A percentile compares a stretch with the other conserved stretches of the same genome.
These are phyloP conservation scores for Xylaria flabelliformis DNA, from an alignment of 495 filamentous ascomycete species.

Conservation along the genomic window DNA sequence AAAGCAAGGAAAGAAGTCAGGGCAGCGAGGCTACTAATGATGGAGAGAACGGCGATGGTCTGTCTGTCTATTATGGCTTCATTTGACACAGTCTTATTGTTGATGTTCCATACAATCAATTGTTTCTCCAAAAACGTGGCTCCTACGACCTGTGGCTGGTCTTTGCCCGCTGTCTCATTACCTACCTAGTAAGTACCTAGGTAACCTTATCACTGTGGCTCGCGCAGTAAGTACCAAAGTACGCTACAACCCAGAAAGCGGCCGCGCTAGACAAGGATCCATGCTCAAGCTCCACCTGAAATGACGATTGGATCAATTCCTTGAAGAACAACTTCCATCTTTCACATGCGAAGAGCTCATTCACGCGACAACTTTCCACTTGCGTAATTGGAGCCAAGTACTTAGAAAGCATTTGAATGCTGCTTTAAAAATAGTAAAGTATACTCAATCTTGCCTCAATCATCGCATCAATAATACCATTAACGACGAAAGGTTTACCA, in stretches of 20 bases:
- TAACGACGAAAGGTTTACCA: neutral
- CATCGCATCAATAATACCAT: neutral
- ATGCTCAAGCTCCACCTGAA: neutral
- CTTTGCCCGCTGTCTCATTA: no score
- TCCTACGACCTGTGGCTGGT: slow-evolving; percentile 12
- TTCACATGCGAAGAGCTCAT: neutral
- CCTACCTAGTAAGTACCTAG: no score
- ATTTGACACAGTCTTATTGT: neutral
- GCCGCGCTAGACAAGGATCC: slow-evolving; percentile 11
- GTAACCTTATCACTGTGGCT: neutral
- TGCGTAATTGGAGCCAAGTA: neutral
- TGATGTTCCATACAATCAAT: neutral
- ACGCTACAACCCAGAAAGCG: neutral
- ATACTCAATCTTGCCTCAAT: neutral
- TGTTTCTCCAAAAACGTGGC: slow-evolving; percentile 27
- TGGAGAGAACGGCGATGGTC: slow-evolving; percentile 14
- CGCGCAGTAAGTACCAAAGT: neutral
- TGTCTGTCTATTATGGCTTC: slow-evolving; percentile 19
- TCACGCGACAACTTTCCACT: neutral
- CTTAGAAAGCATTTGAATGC: neutral
- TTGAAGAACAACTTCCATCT: neutral
- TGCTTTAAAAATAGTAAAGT: neutral
- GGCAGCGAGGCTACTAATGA: neutral
- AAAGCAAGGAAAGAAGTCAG: neutral
- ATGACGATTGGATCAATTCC: slow-evolving; percentile 20